A percentile compares a stretch with the other conserved stretches of the same genome.
phyloP scores from a whole-genome alignment of 1,139 yeast species.

The Chernovozyma sophiae-reginae region DNA sequence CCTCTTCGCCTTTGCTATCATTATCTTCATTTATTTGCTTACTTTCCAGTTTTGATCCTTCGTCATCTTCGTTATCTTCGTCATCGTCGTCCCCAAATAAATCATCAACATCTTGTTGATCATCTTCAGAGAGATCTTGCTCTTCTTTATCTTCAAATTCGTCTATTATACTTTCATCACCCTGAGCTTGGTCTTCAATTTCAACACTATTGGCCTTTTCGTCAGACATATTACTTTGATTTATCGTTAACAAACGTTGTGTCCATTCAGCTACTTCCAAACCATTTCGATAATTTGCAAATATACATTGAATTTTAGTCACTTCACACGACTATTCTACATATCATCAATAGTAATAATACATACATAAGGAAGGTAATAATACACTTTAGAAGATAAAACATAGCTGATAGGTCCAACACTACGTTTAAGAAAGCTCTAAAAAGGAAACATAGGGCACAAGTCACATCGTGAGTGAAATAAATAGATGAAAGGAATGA shows the following conservation, averaged over 20 bases:
- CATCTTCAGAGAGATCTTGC: constrained; percentile 13
- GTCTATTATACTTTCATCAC: constrained; percentile 10
- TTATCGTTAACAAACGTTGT: too few relatives aligned
- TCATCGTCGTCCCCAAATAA: constrained; percentile 50
- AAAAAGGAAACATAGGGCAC: too few relatives aligned
- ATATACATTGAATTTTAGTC: too few relatives aligned
- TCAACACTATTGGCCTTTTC: constrained; percentile 1
- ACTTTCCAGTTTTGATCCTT: constrained; percentile 1
- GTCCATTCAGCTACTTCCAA: too few relatives aligned
- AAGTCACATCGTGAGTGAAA: too few relatives aligned
- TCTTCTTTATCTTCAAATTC: constrained; percentile 15
- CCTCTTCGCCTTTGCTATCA: constrained; percentile 11
- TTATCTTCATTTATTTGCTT: neutral
- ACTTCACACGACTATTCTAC: too few relatives aligned
- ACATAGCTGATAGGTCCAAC: too few relatives aligned
- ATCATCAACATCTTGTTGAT: constrained; percentile 27
- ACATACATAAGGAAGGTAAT: neutral
- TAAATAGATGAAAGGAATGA: too few relatives aligned
- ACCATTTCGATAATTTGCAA: too few relatives aligned
- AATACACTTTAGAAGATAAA: too few relatives aligned
- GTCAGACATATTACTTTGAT: constrained; percentile 7
- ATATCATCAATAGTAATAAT: neutral
- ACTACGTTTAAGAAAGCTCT: too few relatives aligned
- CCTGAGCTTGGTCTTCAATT: constrained; percentile 5
- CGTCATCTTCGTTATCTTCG: constrained; percentile 17